Evolutionary conservation across 1,284 basidiomycete species (phyloP).

Genomic region (Tilletia horrida): DNA sequence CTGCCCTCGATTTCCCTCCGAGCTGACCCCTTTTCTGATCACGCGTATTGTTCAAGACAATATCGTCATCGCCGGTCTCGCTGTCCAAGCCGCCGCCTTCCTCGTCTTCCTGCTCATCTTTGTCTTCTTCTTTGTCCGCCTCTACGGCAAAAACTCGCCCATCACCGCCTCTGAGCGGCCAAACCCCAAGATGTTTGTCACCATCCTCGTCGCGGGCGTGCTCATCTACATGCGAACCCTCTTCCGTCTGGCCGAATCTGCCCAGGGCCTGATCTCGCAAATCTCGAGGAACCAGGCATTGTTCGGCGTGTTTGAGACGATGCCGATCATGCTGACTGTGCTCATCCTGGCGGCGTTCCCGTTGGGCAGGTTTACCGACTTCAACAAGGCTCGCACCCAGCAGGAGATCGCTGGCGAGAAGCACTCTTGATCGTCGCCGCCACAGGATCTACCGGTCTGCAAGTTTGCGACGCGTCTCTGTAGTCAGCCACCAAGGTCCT

Average conservation of each 20-base stretch:
- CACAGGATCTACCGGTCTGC: no score
- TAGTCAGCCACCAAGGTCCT: no score
- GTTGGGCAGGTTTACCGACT: conserved; percentile 50
- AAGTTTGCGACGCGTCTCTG: background rate
- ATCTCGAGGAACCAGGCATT: conserved; percentile 54
- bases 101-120: conserved; percentile 52
- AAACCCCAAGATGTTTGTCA: conserved; percentile 42
- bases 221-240: conserved; percentile 56
- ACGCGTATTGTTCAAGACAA: conserved; percentile 31
- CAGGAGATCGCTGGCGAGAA: background rate
- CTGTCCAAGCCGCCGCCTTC: conserved; percentile 55
- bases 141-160: background rate
- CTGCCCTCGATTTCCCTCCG: background rate
- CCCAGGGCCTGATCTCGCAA: conserved; percentile 54
- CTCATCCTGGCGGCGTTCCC: conserved; percentile 59
- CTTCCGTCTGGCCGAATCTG: conserved; percentile 57
- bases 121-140: conserved; percentile 28
- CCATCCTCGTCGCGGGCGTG: conserved; percentile 42
- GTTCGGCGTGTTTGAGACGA: conserved; percentile 56
- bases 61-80: conserved; percentile 57
- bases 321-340: conserved; percentile 56
- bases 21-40: no score
- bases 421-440: background rate
- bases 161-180: conserved; percentile 19
- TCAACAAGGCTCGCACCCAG: no score